These are phyloP conservation scores for Antrodiella citrinella DNA, from an alignment of 768 basidiomycete species.

Conservation along the genomic window DNA sequence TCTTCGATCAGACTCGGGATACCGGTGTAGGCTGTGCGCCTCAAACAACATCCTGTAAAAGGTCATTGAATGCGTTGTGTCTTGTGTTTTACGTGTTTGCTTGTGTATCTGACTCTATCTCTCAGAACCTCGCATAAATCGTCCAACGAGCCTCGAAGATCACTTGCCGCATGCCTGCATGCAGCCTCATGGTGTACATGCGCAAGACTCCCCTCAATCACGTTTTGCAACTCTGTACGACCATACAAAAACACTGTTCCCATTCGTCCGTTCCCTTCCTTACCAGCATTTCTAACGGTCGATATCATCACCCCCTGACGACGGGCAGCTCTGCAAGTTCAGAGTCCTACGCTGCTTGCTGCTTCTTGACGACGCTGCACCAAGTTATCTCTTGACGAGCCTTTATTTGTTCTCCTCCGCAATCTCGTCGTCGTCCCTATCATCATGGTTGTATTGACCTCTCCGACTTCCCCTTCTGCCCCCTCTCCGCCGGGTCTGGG, in stretches of 20 bases:
- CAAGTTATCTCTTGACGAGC: constrained; percentile 8
- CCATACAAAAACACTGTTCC: constrained; percentile 13
- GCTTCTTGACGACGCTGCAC: constrained; percentile 7
- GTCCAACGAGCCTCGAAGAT: constrained; percentile 6
- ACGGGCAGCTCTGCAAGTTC: background rate
- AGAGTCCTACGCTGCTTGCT: background rate
- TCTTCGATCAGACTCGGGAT: background rate
- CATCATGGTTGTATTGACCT: constrained; percentile 17
- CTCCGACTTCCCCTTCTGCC: constrained; percentile 25
- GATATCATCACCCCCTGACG: background rate
- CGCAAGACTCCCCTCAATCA: constrained; percentile 21
- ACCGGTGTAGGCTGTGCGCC: background rate
- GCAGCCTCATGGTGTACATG: constrained; percentile 29
- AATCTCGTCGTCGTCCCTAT: constrained; percentile 8
- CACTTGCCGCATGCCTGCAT: constrained; percentile 6
- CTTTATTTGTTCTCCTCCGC: constrained; percentile 9
- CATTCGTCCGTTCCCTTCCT: constrained; percentile 22
- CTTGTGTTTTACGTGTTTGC: background rate
- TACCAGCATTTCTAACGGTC: constrained; percentile 12
- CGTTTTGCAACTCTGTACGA: constrained; percentile 15
- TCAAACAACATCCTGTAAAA: background rate
- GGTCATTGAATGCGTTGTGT: background rate
- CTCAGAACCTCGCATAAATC: background rate
- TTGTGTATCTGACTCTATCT: background rate
- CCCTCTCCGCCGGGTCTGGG: constrained; percentile 55